Base-by-base conservation (phyloP, 176 grass and related monocot species). In the Elymus sibiricus region DNA sequence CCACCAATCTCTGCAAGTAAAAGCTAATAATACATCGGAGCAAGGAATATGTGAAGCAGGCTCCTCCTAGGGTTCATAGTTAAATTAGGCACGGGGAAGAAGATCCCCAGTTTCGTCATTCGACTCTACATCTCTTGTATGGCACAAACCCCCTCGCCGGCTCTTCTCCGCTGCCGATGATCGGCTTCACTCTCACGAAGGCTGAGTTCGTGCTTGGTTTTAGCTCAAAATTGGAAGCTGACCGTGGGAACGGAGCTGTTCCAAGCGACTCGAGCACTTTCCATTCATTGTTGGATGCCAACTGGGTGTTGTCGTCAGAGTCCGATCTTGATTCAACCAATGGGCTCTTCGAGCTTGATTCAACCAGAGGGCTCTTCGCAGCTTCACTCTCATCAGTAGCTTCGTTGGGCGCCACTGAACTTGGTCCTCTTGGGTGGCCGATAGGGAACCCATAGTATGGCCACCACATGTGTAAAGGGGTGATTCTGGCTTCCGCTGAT, bases 171-270 rank as follows among this genome's bases (percentile, higher is more conserved):
- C 58, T 74, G 79, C 79, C 65, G 51, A 64, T 81, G 73, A 61
- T 42, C 8, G 85, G 44, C 73, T 90, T 88, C 64, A 92, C 88
- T 19, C 83, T 75, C 56, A 83, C 65, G 0, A 95, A 95, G 22
- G 90, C 93, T 1, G 93, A 95, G 66, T 84, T 90, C 12, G 8
- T 15, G 16, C 93, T 92, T 1, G 75, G 90, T 79, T 90, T 90
- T 21, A 94, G 83, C 82, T 58, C 73, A 67, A 82, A 78, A 24
- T n/a, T 53, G 19, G 24, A 16, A 27, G 5, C 51, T 0, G 83
- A 43, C 22, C 78, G 26, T 1, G 29, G 64, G 5, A 49, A 9
- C 22, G 53, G 39, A 14, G 46, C 51, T 27, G 16, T 24, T 31
- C 65, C 66, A 2, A 64, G 29, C 6, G 82, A 29, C 25, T 82